These are phyloP conservation scores for Oryza longistaminata DNA, from an alignment of 176 grass and related monocot genomes.

Conservation along the genomic window DNA sequence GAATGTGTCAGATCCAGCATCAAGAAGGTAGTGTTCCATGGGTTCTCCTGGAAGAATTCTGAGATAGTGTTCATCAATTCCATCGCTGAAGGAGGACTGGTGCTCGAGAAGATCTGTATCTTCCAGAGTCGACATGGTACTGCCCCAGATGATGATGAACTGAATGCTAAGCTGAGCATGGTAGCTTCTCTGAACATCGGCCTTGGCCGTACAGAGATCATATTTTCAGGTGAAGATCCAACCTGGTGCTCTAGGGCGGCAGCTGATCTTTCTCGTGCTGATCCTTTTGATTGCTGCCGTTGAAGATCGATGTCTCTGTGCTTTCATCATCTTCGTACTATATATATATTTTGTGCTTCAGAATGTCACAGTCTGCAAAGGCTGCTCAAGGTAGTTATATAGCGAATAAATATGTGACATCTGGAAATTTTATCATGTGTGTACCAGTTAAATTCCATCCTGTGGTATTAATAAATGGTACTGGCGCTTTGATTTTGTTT, in stretches of 20 bases:
- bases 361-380: neutral
- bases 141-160: neutral
- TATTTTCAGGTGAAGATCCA: neutral
- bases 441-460: neutral
- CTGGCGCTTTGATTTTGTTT: neutral
- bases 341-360: neutral
- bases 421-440: neutral
- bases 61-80: conserved; percentile 13
- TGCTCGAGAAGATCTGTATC: neutral
- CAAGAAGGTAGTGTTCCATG: conserved; percentile 16
- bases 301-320: neutral
- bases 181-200: neutral
- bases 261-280: neutral
- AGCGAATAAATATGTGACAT: neutral
- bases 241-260: neutral
- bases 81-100: neutral
- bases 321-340: neutral
- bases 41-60: neutral
- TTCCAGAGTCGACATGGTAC: neutral
- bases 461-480: neutral
- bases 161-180: neutral
- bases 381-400: neutral
- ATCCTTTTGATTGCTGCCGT: neutral
- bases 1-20: conserved; percentile 11
- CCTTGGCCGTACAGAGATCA: neutral